Evolutionary conservation across 1,284 basidiomycete genomes (phyloP).

Genomic region (Tilletia setariae): DNA sequence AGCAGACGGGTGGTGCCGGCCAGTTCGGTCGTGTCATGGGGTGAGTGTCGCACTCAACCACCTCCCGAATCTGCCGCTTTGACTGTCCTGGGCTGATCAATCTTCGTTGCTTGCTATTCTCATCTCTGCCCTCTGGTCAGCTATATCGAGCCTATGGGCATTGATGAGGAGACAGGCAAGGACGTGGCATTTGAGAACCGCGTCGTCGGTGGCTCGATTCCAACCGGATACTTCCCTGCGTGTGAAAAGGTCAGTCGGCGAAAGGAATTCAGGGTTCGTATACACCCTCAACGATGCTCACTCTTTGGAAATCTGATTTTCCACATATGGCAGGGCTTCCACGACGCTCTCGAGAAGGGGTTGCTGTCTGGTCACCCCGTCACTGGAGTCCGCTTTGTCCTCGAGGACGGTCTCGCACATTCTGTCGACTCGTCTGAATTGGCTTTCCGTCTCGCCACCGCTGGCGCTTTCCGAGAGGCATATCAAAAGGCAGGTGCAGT

Average conservation of each 20-base stretch:
- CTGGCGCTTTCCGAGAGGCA: slow-evolving; percentile 89
- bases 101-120: not conserved
- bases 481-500: slow-evolving; percentile 74
- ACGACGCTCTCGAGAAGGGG: slow-evolving; percentile 89
- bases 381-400: slow-evolving; percentile 78
- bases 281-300: not conserved
- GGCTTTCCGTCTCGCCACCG: slow-evolving; percentile 85
- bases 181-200: slow-evolving; percentile 83
- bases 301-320: not conserved
- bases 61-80: too few species aligned
- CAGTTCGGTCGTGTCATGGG: slow-evolving; percentile 94
- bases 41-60: slow-evolving; percentile 46
- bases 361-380: slow-evolving; percentile 83
- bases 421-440: slow-evolving; percentile 96
- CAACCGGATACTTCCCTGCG: slow-evolving; percentile 86
- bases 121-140: not conserved
- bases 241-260: slow-evolving; percentile 72
- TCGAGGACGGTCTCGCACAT: slow-evolving; percentile 89
- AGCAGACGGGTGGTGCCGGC: slow-evolving; percentile 95
- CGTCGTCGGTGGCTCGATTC: slow-evolving; percentile 89
- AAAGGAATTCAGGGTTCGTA: not conserved
- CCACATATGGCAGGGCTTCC: slow-evolving; percentile 81
- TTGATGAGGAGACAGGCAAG: slow-evolving; percentile 73
- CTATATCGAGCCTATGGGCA: slow-evolving; percentile 81
- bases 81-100: too few species aligned